Evolutionary conservation across 2,329 filamentous ascomycete species (phyloP), one percentile per base, ranked within the genome.

Genomic region (Trichoderma asperellum): DNA sequence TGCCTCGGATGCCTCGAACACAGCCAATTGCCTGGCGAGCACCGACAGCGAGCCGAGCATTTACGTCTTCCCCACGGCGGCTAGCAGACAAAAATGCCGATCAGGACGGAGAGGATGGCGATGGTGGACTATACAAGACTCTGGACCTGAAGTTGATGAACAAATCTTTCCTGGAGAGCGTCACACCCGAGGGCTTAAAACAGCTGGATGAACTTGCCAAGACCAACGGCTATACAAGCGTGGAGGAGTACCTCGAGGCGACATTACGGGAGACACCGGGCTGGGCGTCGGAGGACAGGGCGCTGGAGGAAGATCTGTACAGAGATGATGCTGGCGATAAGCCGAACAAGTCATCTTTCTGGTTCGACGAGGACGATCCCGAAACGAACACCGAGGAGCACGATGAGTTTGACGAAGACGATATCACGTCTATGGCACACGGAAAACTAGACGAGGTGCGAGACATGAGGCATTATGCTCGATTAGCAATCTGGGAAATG

Each of bases 401-500:
- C 53, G 85, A 89, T 68, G 86, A 89, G 72, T 92, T 91, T 78
- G 87, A 92, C 72, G 91, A 93, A 73, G 92, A 96, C 76, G 94
- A 97, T 78, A 92, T 99, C 70, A 91, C 92, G 70, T 88, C 88
- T 63, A 86, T 93, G 79, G 96, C 89, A 0, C 94, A 99, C 80
- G 89, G 86, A 65, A 94, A 98, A 82, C 83, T 99, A 74, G 93
- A 97, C 75, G 87, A 96, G 79, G 90, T 96, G 76, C 87, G 95
- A 72, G 94, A 98, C 80, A 86, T 95, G 78, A 88, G 96, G 83
- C 89, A 97, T 76, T 97, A 97, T 79, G 90, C 92, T 59, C 88
- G 96, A 64, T 85, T 97, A 74, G 89, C 92, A 58, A 93, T 94
- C 29, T 99, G 96, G 94, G 96, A 99, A 81, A 92, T 99, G 91